Base-by-base conservation (phyloP, 2,329 filamentous ascomycete genomes). In the Cadophora luteo-olivacea region DNA sequence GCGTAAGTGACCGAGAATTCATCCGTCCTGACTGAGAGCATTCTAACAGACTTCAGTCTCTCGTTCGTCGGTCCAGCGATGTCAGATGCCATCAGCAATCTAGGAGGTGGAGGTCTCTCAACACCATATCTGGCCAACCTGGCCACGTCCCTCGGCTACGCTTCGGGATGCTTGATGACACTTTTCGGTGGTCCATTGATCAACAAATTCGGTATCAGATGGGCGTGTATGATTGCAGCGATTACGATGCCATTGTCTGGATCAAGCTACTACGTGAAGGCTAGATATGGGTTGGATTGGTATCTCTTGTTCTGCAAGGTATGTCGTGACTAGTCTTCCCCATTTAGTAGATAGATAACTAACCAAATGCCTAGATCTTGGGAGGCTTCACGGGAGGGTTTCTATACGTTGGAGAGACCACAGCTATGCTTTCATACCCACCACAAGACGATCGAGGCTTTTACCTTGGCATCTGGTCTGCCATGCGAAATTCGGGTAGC, bases 241-340 rank as follows among this genome's bases (percentile, higher is more conserved):
- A 14, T 77, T 1, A 68, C 76, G 0, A 78, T 81, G 62, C 79
- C 79, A 0, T 69, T 81, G 51, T 72, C 73, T 0, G 79, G 78
- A 0, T 80, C 90, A 0, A 89, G 88, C 0, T 80, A 92, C 0
- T 92, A 92, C 77, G 86, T 85, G 0, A 91, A 92, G 78, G 92
- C 91, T 74, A 84, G 89, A 0, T 92, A 84, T 74, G 88, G 88
- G 0, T 85, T 81, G 0, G 85, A 89, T 69, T 92, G 91, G 91
- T 83, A 92, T 19, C 84, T 88, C 0, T 82, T 92, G 0, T 78
- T 92, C 7, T 90, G 77, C 7, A 78, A 64, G 63, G 69, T 66
- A 57, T 8, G 22, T 68, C 2, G 7, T 14, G 29, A 29, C 29
- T 5, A 29, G 29, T 29, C 29, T 5, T 29, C 29, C 3, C 3